Base-by-base conservation (phyloP, 352 stramenopile genomes). In the Globisporangium okanoganense region DNA sequence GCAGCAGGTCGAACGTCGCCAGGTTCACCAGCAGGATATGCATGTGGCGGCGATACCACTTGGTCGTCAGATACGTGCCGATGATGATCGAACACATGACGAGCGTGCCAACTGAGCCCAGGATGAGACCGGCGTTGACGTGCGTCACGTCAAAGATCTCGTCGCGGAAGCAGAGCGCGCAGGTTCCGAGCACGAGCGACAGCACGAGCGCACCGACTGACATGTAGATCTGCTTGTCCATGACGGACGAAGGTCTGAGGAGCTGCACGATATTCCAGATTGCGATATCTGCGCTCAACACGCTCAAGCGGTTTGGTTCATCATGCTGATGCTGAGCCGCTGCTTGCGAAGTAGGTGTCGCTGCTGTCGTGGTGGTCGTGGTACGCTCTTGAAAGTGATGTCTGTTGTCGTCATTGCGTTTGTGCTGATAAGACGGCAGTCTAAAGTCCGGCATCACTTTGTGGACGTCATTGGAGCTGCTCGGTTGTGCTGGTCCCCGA, bases 11-110 rank as follows among this genome's bases (percentile, higher is more conserved):
- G 31, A 74, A 89, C 18, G 75, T 60, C 33, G 80, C 75, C 24
- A 90, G 60, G 53, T 92, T 88, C 25, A 86, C 29, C 7, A 92
- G 69, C 56, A 92, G 56, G 29, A 83, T 87, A 70, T 90, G 77
- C 66, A 88, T 88, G 58, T 92, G 80, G 2, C 80, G 67, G 3
- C 74, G 78, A 57, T 87, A 88, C 66, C 76, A 84, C 24, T 76
- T 77, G n/a, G 63, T 76, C 16, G 58, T 62, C 1, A 83, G n/a
- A 55, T 78, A 87, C 2, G 75, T 71, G 18, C 45, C 56, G 22
- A 89, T 77, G 58, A 90, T 68, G 59, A 79, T 60, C 3, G 65
- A 68, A 49, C 75, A 82, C 80, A 92, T 92, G 10, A 70, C 68
- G 9, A 92, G 55, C 27, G 80, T 79, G 0, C 78, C 83, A 2